These are phyloP conservation scores for Elaeis oleifera DNA, from an alignment of 202 grass and related monocot species.

Conservation along the genomic window DNA sequence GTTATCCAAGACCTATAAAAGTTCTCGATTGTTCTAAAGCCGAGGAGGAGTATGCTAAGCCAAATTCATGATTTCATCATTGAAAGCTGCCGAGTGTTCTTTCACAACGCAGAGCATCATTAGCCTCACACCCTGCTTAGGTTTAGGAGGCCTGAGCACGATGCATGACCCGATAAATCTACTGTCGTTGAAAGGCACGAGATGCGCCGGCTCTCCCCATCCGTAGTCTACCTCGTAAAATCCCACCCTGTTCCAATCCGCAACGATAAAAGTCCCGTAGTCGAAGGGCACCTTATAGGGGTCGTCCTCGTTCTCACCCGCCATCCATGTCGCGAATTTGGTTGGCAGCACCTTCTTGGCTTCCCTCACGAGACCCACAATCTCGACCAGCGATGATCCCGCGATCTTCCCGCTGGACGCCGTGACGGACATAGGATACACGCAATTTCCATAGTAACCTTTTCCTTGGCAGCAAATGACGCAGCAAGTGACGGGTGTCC, in stretches of 20 bases:
- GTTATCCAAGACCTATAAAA: too few relatives aligned
- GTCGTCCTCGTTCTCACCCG: neutral
- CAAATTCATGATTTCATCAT: neutral
- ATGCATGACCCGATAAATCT: neutral
- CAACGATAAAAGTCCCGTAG: neutral
- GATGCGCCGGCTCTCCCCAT: neutral
- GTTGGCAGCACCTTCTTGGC: neutral
- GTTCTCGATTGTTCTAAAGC: too few relatives aligned
- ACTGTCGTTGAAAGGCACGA: neutral
- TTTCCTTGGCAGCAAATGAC: neutral
- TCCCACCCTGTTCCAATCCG: constrained; percentile 1
- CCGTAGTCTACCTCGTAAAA: constrained; percentile 1
- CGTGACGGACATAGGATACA: neutral
- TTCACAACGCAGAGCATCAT: neutral
- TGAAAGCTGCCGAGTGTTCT: neutral
- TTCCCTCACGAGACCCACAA: neutral
- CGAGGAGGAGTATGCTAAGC: too few relatives aligned
- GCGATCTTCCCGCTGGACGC: neutral
- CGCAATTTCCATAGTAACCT: constrained; percentile 2
- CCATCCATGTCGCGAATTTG: neutral
- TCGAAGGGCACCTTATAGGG: neutral
- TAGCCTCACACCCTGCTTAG: neutral
- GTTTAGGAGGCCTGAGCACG: constrained; percentile 1
- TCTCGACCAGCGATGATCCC: neutral
- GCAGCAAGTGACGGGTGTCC: neutral